Evolutionary conservation across 257 asterid genomes (phyloP).

Genomic region (Nemophila menziesii): DNA sequence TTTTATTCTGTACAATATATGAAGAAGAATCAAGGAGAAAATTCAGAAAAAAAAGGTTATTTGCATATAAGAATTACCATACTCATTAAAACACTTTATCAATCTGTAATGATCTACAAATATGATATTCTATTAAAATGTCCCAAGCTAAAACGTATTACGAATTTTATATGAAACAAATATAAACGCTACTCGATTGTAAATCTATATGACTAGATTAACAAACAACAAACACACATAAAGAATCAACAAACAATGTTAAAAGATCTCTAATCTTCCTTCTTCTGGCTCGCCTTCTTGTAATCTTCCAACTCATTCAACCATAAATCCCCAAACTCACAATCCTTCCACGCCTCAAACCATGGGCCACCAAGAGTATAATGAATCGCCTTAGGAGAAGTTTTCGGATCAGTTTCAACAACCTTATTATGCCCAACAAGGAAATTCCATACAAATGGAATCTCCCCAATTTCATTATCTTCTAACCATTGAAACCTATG

Average conservation of each 20-base stretch:
- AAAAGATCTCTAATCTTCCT: slow-evolving; percentile 15
- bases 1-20: too few relatives aligned
- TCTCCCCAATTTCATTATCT: slow-evolving; percentile 70
- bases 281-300: slow-evolving; percentile 23
- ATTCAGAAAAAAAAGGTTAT: not conserved
- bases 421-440: slow-evolving; percentile 68
- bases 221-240: slow-evolving; percentile 2
- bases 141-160: slow-evolving; percentile 2
- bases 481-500: slow-evolving; percentile 84
- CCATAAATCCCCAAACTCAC: slow-evolving; percentile 83
- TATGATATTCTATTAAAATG: slow-evolving; percentile 2
- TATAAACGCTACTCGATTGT: slow-evolving; percentile 8
- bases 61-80: not conserved
- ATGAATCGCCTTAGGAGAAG: slow-evolving; percentile 66
- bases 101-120: not conserved
- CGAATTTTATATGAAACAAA: slow-evolving; percentile 9
- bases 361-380: slow-evolving; percentile 89
- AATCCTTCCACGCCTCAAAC: slow-evolving; percentile 88
- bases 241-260: slow-evolving; percentile 4
- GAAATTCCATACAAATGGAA: slow-evolving; percentile 80
- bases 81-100: not conserved
- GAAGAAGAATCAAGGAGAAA: not conserved
- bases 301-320: slow-evolving; percentile 61
- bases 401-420: slow-evolving; percentile 44
- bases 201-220: not conserved